A percentile compares a stretch with the other conserved stretches of the same genome.
Conservation (phyloP, 257 asterid genomes). For the Scutellaria galericulata region DNA sequence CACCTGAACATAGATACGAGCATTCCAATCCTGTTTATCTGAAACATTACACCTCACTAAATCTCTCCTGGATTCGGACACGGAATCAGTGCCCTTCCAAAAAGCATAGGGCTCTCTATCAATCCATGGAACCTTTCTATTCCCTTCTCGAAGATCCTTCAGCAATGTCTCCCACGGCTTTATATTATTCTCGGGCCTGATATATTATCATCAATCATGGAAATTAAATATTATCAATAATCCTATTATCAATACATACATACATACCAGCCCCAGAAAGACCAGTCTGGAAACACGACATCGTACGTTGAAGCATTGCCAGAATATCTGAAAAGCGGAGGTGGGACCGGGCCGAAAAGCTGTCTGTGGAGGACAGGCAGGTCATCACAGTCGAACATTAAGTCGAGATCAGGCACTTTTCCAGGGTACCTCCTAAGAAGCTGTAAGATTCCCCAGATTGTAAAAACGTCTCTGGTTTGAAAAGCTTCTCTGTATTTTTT, state of each 20-base stretch:
- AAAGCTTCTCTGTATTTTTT: conserved; percentile 42
- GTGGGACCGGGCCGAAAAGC: conserved; percentile 34
- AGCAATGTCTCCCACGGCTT: conserved; percentile 68
- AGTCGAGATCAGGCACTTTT: conserved; percentile 63
- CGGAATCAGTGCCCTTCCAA: conserved; percentile 78
- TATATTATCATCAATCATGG: too few species aligned
- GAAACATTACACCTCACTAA: conserved; percentile 71
- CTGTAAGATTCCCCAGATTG: conserved; percentile 77
- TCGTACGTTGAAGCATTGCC: conserved; percentile 47
- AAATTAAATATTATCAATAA: too few species aligned
- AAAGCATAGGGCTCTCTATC: conserved; percentile 75
- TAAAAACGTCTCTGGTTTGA: conserved; percentile 60
- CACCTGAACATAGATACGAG: conserved; percentile 61
- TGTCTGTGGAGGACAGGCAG: conserved; percentile 46
- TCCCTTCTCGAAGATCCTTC: conserved; percentile 59
- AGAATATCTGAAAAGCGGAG: conserved; percentile 67
- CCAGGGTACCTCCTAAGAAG: conserved; percentile 68
- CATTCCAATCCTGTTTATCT: conserved; percentile 72
- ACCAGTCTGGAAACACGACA: conserved; percentile 60
- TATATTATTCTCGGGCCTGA: conserved; percentile 72
- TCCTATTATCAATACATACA: too few species aligned
- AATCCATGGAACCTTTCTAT: conserved; percentile 51
- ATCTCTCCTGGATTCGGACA: conserved; percentile 56
- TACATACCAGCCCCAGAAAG: conserved; percentile 19
- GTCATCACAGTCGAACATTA: conserved; percentile 68